phyloP scores from a whole-genome alignment of 1,284 basidiomycete genomes.

The Irpex sp. region DNA sequence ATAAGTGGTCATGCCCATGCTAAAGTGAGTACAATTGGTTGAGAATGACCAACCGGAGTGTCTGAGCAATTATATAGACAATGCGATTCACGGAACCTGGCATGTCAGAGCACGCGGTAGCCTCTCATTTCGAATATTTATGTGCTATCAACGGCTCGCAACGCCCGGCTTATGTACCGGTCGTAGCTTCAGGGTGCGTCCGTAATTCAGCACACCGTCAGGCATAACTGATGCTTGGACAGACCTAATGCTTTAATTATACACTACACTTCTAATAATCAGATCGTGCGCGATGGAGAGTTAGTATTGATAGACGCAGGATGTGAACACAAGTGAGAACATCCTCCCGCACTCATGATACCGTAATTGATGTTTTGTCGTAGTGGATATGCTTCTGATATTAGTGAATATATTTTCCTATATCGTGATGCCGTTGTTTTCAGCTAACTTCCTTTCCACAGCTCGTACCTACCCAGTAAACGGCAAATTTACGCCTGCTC shows the following conservation, averaged over 20 bases:
- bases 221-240: not conserved
- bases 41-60: not conserved
- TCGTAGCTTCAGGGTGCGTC: conserved; percentile 85
- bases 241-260: conserved; percentile 87
- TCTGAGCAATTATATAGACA: conserved; percentile 40
- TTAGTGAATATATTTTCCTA: conserved; percentile 52
- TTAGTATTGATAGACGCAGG: conserved; percentile 88
- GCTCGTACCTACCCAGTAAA: conserved; percentile 89
- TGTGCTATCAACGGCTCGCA: conserved; percentile 79
- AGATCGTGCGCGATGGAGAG: conserved; percentile 68
- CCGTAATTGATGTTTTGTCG: conserved; percentile 13
- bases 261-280: conserved; percentile 91
- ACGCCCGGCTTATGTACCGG: conserved; percentile 90
- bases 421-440: no score
- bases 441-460: conserved; percentile 24
- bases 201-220: not conserved
- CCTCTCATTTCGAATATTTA: conserved; percentile 86
- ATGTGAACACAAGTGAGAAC: conserved; percentile 75
- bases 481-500: conserved; percentile 77
- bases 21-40: conserved; percentile 44
- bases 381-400: conserved; percentile 94
- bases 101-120: conserved; percentile 70
- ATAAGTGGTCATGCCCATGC: conserved; percentile 76
- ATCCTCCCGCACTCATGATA: conserved; percentile 22
- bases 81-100: conserved; percentile 81